phyloP scores from a whole-genome alignment of 176 grass and related monocot species.

The Thalia dealbata region DNA sequence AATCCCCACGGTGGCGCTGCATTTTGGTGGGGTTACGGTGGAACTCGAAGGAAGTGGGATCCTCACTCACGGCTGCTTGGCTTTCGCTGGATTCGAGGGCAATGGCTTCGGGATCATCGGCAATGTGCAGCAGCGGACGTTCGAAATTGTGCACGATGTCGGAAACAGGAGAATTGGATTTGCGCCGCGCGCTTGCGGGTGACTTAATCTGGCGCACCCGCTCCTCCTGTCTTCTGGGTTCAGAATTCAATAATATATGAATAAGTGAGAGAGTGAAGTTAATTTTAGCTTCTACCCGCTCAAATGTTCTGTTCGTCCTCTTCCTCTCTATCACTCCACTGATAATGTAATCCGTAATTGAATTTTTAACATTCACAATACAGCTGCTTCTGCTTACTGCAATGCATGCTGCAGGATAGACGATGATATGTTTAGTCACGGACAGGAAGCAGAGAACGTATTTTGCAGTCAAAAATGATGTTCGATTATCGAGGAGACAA shows the following conservation, averaged over 20 bases:
- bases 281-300: too few relatives aligned
- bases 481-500: too few relatives aligned
- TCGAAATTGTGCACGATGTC: constrained; percentile 1
- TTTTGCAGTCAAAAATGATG: too few relatives aligned
- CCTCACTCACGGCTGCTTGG: background rate
- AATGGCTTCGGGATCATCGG: background rate
- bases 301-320: background rate
- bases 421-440: too few relatives aligned
- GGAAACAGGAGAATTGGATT: background rate
- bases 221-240: background rate
- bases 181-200: background rate
- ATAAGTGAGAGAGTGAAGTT: background rate
- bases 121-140: constrained; percentile 17
- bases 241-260: background rate
- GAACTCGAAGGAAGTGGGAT: constrained; percentile 18
- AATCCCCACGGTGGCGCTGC: constrained; percentile 14
- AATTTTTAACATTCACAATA: too few relatives aligned
- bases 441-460: too few relatives aligned
- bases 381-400: too few relatives aligned
- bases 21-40: constrained; percentile 17
- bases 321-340: too few relatives aligned
- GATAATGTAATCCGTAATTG: too few relatives aligned
- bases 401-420: too few relatives aligned
- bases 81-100: background rate
- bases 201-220: background rate